Base-by-base conservation (phyloP, 2,329 filamentous ascomycete genomes). In the Diaporthe eres region DNA sequence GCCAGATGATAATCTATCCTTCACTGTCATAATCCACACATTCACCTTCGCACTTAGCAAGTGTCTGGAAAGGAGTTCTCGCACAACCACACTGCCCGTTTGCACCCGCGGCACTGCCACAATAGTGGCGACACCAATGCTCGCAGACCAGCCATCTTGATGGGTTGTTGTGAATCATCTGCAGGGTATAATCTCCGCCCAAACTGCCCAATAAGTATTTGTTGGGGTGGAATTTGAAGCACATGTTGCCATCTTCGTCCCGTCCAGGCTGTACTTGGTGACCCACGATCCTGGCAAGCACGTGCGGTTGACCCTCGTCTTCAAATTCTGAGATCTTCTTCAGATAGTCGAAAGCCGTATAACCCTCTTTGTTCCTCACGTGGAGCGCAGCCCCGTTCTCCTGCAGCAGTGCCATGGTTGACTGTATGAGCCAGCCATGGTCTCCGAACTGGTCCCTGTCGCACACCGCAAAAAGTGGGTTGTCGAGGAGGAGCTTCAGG, bases 331-430 rank as follows among this genome's bases (percentile, higher is more conserved):
- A 1, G 6, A 68, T 68, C 19, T 39, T 15, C 22, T 19, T 3
- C 2, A 68, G 28, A 17, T 68, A 68, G 47, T 68, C 65, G 15
- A 19, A 68, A 25, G 65, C 65, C 2, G 22, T 68, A n/a, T 12
- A 15, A 3, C 47, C 65, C 2, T 68, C 15, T 1, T 42, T 3
- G 7, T 68, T 68, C 4, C 3, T 53, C 2, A 12, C 17, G 31
- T 39, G 4, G 39, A 53, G 65, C 2, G 22, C 65, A 6, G 47
- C 65, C 5, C n/a, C 65, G 15, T 68, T 4, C n/a, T 68, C 47
- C 47, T 68, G 65, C 15, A 68, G 15, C n/a, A 68, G 8, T 5
- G 65, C 65, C 19, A 68, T 68, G n/a, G 42, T 53, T 10, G 34
- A 42, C 22, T 25, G 65, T 10, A 53, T 25, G 13, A 39, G 13